Percentiles rank a stretch among this genome's conserved stretches.
These are phyloP conservation scores for Melastoma candidum DNA, from an alignment of 441 rosid species.

Conservation along the genomic window DNA sequence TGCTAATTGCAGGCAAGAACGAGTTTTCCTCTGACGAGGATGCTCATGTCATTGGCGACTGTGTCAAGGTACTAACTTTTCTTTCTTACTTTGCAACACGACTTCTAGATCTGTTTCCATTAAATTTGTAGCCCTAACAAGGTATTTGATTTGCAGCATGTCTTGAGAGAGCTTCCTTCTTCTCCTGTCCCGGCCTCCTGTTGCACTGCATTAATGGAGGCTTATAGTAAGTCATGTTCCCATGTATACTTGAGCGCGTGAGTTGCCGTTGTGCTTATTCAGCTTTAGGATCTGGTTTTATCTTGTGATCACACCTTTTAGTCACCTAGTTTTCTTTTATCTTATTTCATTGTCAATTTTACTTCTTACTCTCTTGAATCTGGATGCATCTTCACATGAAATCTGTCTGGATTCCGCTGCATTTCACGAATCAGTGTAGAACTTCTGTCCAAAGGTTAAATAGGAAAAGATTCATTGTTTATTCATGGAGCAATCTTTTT, in stretches of 20 bases:
- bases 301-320: no score
- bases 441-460: no score
- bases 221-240: conserved; percentile 55
- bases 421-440: no score
- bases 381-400: no score
- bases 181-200: conserved; percentile 97
- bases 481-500: no score
- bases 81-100: conserved; percentile 9
- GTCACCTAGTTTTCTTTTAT: no score
- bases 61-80: conserved; percentile 67
- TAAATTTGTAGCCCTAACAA: conserved; percentile 10
- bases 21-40: conserved; percentile 85
- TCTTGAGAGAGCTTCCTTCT: conserved; percentile 91
- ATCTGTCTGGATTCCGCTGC: no score
- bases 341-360: no score
- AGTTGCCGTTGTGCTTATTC: neutral
- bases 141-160: conserved; percentile 56
- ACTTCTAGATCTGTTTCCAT: conserved; percentile 10
- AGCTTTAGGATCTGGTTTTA: neutral
- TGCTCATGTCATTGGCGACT: conserved; percentile 97
- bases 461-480: no score
- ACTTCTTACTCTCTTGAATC: no score
- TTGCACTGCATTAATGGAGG: conserved; percentile 94
- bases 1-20: conserved; percentile 49
- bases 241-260: neutral